Evolutionary conservation across 352 stramenopile species (phyloP), one percentile per base, ranked within the genome.

Genomic region (Pythium phragmiticola): DNA sequence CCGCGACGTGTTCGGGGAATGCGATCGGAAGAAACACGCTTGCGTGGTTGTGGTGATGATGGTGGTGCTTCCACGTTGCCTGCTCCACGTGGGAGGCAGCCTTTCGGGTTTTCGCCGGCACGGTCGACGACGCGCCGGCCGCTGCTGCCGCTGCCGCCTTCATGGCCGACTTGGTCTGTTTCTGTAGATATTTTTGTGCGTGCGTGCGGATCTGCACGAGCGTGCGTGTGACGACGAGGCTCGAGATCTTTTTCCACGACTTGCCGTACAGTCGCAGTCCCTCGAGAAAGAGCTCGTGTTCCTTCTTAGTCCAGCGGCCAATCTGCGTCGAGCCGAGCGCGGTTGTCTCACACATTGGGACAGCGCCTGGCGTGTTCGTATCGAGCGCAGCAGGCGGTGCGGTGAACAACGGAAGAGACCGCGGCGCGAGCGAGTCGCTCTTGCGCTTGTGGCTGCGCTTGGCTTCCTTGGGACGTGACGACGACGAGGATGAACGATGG

Each of bases 161-260:
- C 49, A 86, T 66, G 0, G 80, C 72, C 17, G 72, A 72, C 28
- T 84, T 89, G 55, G 66, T 82, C 57, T 94, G 84, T 72, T 96
- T 96, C 61, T 95, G 88, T 19, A 96, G 70, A 69, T 98, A 99
- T 64, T 99, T 99, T 77, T 99, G 96, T 0, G 96, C 96, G 61
- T 99, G 96, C 4, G 89, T 98, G 12, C 96, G 91, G 68, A 99
- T 98, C 69, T 99, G 97, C 37, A 98, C 95, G 7, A 97, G 74
- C 33, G 87, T 94, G 16, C 87, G 76, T 11, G 87, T 90, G 56
- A 82, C 74, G 34, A 94, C 85, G 19, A 94, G 74, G 49, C 75
- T 90, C 17, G 82, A 85, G 65, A 94, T 96, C 70, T 94, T 92
- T 67, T 96, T 97, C 90, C 90, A 97, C 12, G 92, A 95, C 72